These are phyloP conservation scores for Simmondsia chinensis DNA, from an alignment of 148 eudicot genomes.

Conservation along the genomic window DNA sequence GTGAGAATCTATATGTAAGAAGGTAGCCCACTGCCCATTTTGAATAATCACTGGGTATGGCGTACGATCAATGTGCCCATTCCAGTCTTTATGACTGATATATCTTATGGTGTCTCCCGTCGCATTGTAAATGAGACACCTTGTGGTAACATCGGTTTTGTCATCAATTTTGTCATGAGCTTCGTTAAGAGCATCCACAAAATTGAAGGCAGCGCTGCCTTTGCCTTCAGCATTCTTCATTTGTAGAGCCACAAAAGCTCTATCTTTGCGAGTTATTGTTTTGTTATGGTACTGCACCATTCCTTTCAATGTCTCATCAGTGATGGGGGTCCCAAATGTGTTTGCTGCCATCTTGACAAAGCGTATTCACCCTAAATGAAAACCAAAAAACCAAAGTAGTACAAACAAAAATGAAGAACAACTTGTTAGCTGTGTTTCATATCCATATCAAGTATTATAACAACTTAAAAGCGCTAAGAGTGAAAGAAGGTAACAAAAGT, in stretches of 20 bases:
- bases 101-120: slow-evolving; percentile 6
- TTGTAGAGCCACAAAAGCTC: not conserved
- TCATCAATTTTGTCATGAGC: too few relatives aligned
- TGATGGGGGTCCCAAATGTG: slow-evolving; percentile 8
- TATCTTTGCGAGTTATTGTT: not conserved
- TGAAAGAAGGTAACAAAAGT: too few relatives aligned
- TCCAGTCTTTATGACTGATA: not conserved
- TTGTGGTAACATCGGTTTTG: not conserved
- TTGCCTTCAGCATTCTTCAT: slow-evolving; percentile 1
- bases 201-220: not conserved
- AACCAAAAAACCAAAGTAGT: too few relatives aligned
- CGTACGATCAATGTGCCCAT: not conserved
- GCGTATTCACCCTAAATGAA: too few relatives aligned
- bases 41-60: slow-evolving; percentile 6
- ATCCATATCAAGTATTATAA: too few relatives aligned
- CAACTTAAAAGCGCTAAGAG: too few relatives aligned
- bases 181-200: not conserved
- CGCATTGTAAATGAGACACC: slow-evolving; percentile 7
- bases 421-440: too few relatives aligned
- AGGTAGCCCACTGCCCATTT: slow-evolving; percentile 11
- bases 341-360: too few relatives aligned
- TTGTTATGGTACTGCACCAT: not conserved
- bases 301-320: not conserved
- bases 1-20: slow-evolving; percentile 1
- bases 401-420: too few relatives aligned